Percentiles rank a stretch among this genome's conserved stretches.
Evolutionary conservation across 2,329 filamentous ascomycete genomes (phyloP).

Genomic region (Aspergillus versicolor): DNA sequence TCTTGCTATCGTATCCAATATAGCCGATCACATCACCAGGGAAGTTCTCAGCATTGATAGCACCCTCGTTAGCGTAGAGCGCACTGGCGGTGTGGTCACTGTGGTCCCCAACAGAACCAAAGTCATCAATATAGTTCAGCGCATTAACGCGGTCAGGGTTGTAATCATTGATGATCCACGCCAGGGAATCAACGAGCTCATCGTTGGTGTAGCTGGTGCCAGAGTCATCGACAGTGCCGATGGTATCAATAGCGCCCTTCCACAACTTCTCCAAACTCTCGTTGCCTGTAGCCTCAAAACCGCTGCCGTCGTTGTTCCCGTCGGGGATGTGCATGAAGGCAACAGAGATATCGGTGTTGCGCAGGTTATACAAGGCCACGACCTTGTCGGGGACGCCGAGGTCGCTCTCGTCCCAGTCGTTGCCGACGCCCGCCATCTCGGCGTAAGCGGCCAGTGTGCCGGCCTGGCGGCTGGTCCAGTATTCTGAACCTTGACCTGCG

Average conservation of each 20-base stretch:
- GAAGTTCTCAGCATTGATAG: neutral
- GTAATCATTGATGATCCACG: neutral
- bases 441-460: slow-evolving; percentile 9
- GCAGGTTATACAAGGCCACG: slow-evolving; percentile 3
- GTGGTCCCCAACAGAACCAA: slow-evolving; percentile 4
- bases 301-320: slow-evolving; percentile 4
- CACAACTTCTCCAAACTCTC: slow-evolving; percentile 8
- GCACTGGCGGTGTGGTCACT: slow-evolving; percentile 8
- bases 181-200: neutral
- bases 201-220: neutral
- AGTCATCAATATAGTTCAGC: slow-evolving; percentile 6
- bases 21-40: neutral
- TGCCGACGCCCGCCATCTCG: slow-evolving; percentile 1
- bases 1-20: slow-evolving; percentile 6
- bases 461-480: slow-evolving; percentile 5
- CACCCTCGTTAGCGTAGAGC: neutral
- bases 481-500: neutral
- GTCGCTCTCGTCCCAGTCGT: slow-evolving; percentile 5
- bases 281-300: slow-evolving; percentile 5
- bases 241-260: neutral
- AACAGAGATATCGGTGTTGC: neutral
- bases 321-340: slow-evolving; percentile 11
- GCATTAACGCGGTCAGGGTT: neutral
- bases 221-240: neutral
- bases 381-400: neutral